These are phyloP conservation scores for Entophlyctis helioformis DNA, from an alignment of 192 early-diverging fungal species.

Conservation along the genomic window DNA sequence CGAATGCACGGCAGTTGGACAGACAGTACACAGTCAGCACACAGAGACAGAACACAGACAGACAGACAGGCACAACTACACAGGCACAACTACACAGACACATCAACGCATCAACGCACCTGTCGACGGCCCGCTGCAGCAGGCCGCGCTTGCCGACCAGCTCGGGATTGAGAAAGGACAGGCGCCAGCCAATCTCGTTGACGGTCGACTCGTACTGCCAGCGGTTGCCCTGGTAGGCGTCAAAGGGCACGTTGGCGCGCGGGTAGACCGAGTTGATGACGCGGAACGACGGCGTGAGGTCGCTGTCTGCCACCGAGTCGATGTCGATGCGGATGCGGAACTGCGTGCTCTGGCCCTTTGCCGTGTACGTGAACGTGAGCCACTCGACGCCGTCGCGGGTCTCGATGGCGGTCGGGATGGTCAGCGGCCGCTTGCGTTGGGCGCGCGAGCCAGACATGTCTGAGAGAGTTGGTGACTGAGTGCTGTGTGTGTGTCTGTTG, in stretches of 20 bases:
- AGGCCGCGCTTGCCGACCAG: constrained; percentile 61
- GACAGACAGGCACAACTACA: no score
- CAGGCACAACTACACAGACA: no score
- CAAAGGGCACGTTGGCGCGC: constrained; percentile 51
- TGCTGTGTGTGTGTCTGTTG: no score
- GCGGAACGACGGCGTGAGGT: constrained; percentile 49
- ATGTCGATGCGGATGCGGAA: constrained; percentile 66
- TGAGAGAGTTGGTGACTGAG: no score
- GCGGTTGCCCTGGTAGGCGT: constrained; percentile 60
- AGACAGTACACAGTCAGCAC: no score
- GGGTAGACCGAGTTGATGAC: constrained; percentile 74
- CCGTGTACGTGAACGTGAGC: constrained; percentile 56
- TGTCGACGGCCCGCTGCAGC: constrained; percentile 76
- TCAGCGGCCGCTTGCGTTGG: constrained; percentile 5
- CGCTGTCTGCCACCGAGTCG: constrained; percentile 28
- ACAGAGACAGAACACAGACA: no score
- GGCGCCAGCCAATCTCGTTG: constrained; percentile 75
- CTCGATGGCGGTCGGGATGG: constrained; percentile 10
- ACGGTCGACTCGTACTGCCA: constrained; percentile 78
- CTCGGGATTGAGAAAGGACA: constrained; percentile 62
- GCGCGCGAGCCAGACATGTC: no score
- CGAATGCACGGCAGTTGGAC: no score
- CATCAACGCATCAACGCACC: no score
- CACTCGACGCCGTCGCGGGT: constrained; percentile 45
- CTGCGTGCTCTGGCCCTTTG: constrained; percentile 46